Conservation (phyloP, 768 basidiomycete species). For the Boletus pseudopeckii region DNA sequence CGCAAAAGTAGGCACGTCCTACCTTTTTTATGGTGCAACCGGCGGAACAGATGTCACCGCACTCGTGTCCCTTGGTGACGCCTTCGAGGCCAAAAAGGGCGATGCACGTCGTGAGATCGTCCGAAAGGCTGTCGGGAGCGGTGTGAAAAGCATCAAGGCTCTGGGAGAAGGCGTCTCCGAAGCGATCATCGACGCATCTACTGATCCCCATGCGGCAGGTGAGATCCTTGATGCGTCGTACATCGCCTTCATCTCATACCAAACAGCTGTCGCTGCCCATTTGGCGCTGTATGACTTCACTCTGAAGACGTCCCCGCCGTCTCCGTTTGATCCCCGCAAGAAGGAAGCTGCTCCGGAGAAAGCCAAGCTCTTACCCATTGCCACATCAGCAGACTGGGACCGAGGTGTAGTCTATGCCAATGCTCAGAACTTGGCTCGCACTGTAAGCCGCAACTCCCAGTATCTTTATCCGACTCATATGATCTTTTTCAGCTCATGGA, state of each 20-base stretch:
- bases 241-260: neutral
- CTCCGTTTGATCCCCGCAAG: conserved; percentile 60
- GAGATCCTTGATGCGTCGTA: neutral
- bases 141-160: conserved; percentile 63
- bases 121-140: conserved; percentile 67
- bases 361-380: conserved; percentile 44
- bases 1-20: conserved; percentile 59
- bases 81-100: conserved; percentile 43
- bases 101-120: conserved; percentile 59
- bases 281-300: conserved; percentile 74
- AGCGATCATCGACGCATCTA: conserved; percentile 58
- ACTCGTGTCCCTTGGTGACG: conserved; percentile 57
- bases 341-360: conserved; percentile 50
- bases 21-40: conserved; percentile 55
- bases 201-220: conserved; percentile 80
- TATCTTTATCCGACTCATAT: neutral
- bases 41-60: conserved; percentile 46
- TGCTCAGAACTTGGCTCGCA: conserved; percentile 78
- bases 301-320: conserved; percentile 70
- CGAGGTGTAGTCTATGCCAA: conserved; percentile 69
- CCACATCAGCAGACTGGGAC: conserved; percentile 59
- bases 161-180: conserved; percentile 60
- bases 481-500: conserved; percentile 63
- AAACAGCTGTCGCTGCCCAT: conserved; percentile 70
- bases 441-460: conserved; percentile 39